These are phyloP conservation scores for Cokeromyces recurvatus DNA, from an alignment of 371 early-diverging fungal genomes.

Conservation along the genomic window DNA sequence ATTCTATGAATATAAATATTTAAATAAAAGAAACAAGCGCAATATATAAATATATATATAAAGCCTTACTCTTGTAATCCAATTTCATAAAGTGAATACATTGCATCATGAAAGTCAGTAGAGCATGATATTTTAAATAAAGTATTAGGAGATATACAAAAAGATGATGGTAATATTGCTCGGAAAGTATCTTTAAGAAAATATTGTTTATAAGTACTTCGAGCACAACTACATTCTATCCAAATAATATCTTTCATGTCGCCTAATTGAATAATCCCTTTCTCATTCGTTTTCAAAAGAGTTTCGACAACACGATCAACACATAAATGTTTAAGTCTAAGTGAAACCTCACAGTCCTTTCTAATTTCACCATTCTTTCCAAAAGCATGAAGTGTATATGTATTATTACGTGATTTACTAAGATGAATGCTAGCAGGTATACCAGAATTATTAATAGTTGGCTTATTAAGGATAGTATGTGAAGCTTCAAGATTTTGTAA, in stretches of 20 bases:
- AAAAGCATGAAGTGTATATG: constrained; percentile 32
- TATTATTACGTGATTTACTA: constrained; percentile 1
- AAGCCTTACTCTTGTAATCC: constrained; percentile 17
- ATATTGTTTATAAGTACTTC: constrained; percentile 10
- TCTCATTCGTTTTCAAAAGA: constrained; percentile 32
- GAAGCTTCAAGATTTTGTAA: not conserved
- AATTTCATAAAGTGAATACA: constrained; percentile 16
- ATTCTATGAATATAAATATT: not conserved
- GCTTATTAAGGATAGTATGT: not conserved
- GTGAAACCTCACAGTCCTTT: constrained; percentile 20
- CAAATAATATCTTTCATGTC: constrained; percentile 18
- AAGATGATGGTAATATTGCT: constrained; percentile 3
- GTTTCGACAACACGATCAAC: constrained; percentile 2
- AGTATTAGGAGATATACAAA: constrained; percentile 27
- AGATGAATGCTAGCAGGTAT: constrained; percentile 6
- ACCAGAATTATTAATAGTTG: not conserved
- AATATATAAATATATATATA: not conserved
- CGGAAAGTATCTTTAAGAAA: not conserved
- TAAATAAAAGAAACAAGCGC: no score
- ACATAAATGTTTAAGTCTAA: constrained; percentile 32
- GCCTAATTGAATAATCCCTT: constrained; percentile 44
- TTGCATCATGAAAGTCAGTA: not conserved
- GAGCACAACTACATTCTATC: constrained; percentile 1
- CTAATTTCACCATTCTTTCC: constrained; percentile 55
- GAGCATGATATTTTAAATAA: constrained; percentile 25